phyloP scores from a whole-genome alignment of 2,329 filamentous ascomycete species.

The Fusarium keratoplasticum region DNA sequence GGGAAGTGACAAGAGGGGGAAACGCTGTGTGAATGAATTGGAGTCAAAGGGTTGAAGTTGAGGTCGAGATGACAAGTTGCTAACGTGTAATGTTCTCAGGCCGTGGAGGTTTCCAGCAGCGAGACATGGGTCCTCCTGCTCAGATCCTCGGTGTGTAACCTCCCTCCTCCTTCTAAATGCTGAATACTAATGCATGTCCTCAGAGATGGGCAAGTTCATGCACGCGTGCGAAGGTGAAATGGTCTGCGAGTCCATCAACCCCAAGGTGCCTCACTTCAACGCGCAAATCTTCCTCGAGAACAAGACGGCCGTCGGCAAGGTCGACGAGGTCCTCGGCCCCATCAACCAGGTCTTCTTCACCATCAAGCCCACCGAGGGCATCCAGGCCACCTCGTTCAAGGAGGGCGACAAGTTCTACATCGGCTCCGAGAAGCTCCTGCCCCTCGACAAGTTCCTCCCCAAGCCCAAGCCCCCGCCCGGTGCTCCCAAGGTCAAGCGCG shows the following conservation, averaged over 20 bases:
- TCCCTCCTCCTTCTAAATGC: neutral
- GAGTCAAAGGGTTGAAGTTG: neutral
- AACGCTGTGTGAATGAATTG: neutral
- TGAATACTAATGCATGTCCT: constrained; percentile 12
- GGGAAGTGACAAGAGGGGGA: neutral
- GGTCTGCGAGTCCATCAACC: constrained; percentile 94
- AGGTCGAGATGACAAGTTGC: constrained; percentile 2
- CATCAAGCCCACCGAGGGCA: constrained; percentile 96
- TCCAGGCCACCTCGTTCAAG: constrained; percentile 95
- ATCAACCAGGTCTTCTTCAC: constrained; percentile 99
- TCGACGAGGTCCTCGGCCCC: constrained; percentile 97
- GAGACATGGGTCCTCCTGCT: constrained; percentile 54
- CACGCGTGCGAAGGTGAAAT: constrained; percentile 98
- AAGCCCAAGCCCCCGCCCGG: constrained; percentile 84
- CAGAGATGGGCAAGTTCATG: constrained; percentile 92
- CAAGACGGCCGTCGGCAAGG: constrained; percentile 95
- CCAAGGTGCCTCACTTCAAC: constrained; percentile 99
- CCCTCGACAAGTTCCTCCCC: constrained; percentile 94
- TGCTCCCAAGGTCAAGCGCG: constrained; percentile 71
- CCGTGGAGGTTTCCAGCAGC: constrained; percentile 54
- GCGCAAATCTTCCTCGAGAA: constrained; percentile 99
- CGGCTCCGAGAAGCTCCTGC: constrained; percentile 91
- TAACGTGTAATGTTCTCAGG: constrained; percentile 42
- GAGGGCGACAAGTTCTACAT: constrained; percentile 98
- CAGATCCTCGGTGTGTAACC: constrained; percentile 50